Percentiles rank a stretch among this genome's conserved stretches.
These are phyloP conservation scores for Mariannaea sp. DNA, from an alignment of 2,329 filamentous ascomycete genomes.

Conservation along the genomic window DNA sequence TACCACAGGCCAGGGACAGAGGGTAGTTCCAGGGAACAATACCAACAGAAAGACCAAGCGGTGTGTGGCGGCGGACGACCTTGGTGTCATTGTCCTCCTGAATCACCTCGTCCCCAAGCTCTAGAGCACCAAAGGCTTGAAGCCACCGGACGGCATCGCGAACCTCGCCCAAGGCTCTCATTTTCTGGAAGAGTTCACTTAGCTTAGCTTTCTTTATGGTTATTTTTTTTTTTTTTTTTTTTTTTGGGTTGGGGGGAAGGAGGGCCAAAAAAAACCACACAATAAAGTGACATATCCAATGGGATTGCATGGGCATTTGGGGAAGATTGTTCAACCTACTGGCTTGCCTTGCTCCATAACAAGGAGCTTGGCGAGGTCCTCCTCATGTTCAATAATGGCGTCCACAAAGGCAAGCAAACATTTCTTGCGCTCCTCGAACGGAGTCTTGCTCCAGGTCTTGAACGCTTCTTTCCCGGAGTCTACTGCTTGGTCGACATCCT, in stretches of 20 bases:
- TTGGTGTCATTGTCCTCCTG: neutral
- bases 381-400: neutral
- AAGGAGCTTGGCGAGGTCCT: neutral
- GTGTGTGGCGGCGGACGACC: neutral
- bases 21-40: neutral
- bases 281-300: no score
- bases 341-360: neutral
- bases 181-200: neutral
- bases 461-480: neutral
- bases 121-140: neutral
- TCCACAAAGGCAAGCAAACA: neutral
- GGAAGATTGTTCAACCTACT: neutral
- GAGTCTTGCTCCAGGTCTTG: neutral
- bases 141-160: neutral
- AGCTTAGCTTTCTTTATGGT: no score
- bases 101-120: neutral
- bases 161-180: neutral
- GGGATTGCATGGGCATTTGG: neutral
- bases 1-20: neutral
- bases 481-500: slow-evolving; percentile 3
- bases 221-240: no score
- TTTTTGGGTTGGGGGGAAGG: no score
- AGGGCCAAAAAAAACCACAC: no score
- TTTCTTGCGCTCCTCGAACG: neutral
- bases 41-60: neutral